phyloP scores from a whole-genome alignment of 495 filamentous ascomycete species.

The Neurospora pannonica region DNA sequence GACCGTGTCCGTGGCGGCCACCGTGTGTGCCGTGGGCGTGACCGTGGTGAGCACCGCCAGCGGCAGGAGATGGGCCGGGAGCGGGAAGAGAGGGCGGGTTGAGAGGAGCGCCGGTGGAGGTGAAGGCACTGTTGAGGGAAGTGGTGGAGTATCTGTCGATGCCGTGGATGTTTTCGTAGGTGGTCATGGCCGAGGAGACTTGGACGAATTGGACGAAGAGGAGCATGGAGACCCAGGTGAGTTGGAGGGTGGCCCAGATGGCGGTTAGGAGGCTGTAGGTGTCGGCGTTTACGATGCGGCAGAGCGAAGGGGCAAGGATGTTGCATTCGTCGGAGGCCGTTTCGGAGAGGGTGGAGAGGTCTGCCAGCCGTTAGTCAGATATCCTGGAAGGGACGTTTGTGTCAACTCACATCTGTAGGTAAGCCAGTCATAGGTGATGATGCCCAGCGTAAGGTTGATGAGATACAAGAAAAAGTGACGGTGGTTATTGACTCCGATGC shows the following conservation, averaged over 20 bases:
- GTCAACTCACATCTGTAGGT: conserved; percentile 34
- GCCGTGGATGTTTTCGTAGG: conserved; percentile 87
- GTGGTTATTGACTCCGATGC: conserved; percentile 87
- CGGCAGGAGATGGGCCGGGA: conserved; percentile 22
- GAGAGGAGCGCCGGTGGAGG: conserved; percentile 68
- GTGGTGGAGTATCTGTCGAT: conserved; percentile 46
- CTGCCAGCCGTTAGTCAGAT: conserved; percentile 6
- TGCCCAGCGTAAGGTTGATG: conserved; percentile 62
- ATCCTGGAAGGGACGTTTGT: too few species aligned
- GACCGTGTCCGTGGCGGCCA: conserved; percentile 32
- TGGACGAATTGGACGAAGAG: conserved; percentile 86
- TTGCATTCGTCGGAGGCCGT: conserved; percentile 50
- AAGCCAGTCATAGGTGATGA: conserved; percentile 50
- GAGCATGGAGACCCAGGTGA: conserved; percentile 93
- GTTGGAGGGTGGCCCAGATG: conserved; percentile 71
- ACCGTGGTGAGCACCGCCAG: conserved; percentile 15
- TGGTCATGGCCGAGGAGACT: conserved; percentile 83
- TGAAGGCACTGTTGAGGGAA: conserved; percentile 69
- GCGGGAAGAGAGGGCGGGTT: conserved; percentile 32
- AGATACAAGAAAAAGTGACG: conserved; percentile 92
- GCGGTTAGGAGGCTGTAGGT: conserved; percentile 70
- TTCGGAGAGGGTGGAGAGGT: conserved; percentile 25
- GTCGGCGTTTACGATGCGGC: conserved; percentile 65
- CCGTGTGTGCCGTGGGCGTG: conserved; percentile 5
- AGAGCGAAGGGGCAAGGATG: conserved; percentile 63